Percentiles rank a stretch among this genome's conserved stretches.
These are phyloP conservation scores for Stereocaulon alpinum DNA, from an alignment of 495 filamentous ascomycete genomes.

Conservation along the genomic window DNA sequence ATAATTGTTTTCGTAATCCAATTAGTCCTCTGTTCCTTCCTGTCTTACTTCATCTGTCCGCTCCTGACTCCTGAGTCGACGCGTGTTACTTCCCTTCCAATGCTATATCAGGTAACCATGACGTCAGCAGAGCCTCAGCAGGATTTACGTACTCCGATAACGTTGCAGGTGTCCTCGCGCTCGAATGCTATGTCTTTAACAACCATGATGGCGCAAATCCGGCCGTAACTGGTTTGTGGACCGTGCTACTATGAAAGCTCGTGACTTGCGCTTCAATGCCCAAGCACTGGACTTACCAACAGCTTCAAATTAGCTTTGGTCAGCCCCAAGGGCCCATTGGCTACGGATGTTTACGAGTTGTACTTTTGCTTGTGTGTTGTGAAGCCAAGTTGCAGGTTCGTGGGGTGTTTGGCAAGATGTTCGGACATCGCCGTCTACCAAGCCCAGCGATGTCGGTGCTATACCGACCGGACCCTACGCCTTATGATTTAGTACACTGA, in stretches of 20 bases:
- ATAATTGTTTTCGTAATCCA: no score
- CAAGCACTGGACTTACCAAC: neutral
- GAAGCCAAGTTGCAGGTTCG: neutral
- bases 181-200: neutral
- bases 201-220: no score
- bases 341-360: no score
- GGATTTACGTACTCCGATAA: no score
- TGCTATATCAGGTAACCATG: no score
- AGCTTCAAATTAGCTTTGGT: neutral
- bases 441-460: neutral
- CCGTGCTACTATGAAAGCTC: neutral
- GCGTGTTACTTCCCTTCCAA: no score
- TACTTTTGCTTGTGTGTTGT: neutral
- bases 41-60: no score
- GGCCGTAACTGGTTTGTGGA: neutral
- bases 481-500: neutral
- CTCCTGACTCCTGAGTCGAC: no score
- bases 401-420: neutral
- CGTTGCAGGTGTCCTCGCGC: no score
- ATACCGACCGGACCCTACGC: neutral
- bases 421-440: neutral
- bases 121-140: no score
- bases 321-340: neutral
- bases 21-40: no score
- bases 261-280: neutral